Percentiles rank a stretch among this genome's conserved stretches.
phyloP scores from a whole-genome alignment of 176 grass and related monocot species.

The Musa beccarii region DNA sequence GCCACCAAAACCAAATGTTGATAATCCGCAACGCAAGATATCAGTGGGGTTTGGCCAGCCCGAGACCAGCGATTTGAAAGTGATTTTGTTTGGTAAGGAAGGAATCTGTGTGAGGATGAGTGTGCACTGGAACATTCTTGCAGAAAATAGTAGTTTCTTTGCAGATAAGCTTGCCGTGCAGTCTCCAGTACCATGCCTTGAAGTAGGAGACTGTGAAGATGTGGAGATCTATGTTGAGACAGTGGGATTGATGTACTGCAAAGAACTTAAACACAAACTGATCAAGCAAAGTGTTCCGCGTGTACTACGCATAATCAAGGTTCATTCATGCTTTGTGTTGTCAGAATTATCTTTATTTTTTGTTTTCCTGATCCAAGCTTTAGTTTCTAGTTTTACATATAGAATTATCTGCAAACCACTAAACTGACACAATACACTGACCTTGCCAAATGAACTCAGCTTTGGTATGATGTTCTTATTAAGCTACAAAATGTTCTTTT shows the following conservation, averaged over 20 bases:
- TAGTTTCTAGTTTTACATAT: not conserved
- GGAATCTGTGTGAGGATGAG: constrained; percentile 65
- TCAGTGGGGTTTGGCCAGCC: constrained; percentile 68
- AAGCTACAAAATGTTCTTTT: too few species aligned
- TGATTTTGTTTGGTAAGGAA: constrained; percentile 70
- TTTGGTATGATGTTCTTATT: too few species aligned
- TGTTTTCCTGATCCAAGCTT: not conserved
- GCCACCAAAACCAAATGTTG: constrained; percentile 1
- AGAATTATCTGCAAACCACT: too few species aligned
- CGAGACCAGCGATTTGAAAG: constrained; percentile 65
- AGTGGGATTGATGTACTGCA: constrained; percentile 81
- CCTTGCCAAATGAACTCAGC: too few species aligned
- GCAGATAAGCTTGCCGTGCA: constrained; percentile 33
- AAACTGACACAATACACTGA: too few species aligned
- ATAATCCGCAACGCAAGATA: constrained; percentile 40
- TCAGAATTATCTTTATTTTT: not conserved
- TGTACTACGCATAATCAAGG: constrained; percentile 80
- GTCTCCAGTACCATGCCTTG: constrained; percentile 41
- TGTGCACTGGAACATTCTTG: constrained; percentile 58
- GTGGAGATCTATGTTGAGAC: constrained; percentile 89
- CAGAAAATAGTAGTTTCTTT: constrained; percentile 58
- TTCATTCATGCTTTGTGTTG: constrained; percentile 10
- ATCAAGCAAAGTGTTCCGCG: constrained; percentile 76
- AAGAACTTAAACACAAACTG: constrained; percentile 60
- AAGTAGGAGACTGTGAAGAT: constrained; percentile 74